phyloP scores from a whole-genome alignment of 2,329 filamentous ascomycete genomes.

The Ophiostoma piceae region DNA sequence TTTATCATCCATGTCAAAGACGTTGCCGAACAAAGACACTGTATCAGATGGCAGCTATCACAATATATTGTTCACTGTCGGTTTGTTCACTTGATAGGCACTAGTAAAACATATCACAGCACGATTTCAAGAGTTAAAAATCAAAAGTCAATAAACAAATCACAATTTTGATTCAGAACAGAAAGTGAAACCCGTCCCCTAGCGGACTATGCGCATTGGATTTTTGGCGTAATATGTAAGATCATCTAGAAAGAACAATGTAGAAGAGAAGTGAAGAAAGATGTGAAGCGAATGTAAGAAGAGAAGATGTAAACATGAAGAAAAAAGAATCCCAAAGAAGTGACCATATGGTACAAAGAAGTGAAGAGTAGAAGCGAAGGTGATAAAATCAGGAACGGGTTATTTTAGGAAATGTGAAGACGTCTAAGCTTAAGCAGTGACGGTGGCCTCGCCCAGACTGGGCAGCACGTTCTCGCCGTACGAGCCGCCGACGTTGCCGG shows the following conservation, averaged over 20 bases:
- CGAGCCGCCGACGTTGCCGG: constrained; percentile 49
- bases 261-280: neutral
- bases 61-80: neutral
- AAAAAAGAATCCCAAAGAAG: constrained; percentile 18
- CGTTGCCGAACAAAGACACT: neutral
- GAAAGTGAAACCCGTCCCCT: constrained; percentile 5
- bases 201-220: neutral
- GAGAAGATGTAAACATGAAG: constrained; percentile 1
- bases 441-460: constrained; percentile 37
- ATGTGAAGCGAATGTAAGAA: constrained; percentile 10
- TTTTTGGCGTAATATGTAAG: constrained; percentile 10
- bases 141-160: neutral
- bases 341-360: constrained; percentile 15
- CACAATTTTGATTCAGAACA: neutral
- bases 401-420: no score
- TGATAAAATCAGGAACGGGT: constrained; percentile 17
- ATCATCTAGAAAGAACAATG: neutral
- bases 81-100: neutral
- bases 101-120: neutral
- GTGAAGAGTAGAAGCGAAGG: neutral
- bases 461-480: constrained; percentile 48
- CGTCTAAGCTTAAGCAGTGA: constrained; percentile 26
- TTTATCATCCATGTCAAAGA: neutral
- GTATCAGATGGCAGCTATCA: neutral
- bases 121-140: no score